These are phyloP conservation scores for Auriscalpium orientale DNA, from an alignment of 768 basidiomycete genomes.

Conservation along the genomic window DNA sequence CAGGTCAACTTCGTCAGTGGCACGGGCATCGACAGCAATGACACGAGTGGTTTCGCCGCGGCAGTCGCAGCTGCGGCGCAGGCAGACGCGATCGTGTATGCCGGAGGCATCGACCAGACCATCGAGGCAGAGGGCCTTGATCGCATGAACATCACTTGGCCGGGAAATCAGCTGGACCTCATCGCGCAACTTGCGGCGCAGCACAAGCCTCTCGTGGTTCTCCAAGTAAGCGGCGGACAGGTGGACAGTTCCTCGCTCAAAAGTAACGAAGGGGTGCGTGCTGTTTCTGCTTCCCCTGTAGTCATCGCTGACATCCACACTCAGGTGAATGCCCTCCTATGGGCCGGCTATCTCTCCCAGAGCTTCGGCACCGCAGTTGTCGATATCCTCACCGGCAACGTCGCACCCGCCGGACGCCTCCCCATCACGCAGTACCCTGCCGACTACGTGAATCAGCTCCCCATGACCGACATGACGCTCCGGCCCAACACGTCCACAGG, in stretches of 20 bases:
- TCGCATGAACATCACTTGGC: constrained; percentile 44
- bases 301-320: not conserved
- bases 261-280: constrained; percentile 30
- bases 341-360: constrained; percentile 53
- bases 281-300: constrained; percentile 6
- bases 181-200: constrained; percentile 36
- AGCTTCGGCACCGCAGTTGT: constrained; percentile 46
- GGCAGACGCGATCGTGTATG: constrained; percentile 44
- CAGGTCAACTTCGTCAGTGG: constrained; percentile 36
- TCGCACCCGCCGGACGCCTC: constrained; percentile 48
- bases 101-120: constrained; percentile 45
- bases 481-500: constrained; percentile 32
- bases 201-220: constrained; percentile 44
- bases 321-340: constrained; percentile 46
- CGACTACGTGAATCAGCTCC: constrained; percentile 37
- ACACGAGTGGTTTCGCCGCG: constrained; percentile 39
- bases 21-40: constrained; percentile 32
- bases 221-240: constrained; percentile 54
- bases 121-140: constrained; percentile 43
- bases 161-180: constrained; percentile 46
- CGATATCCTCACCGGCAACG: constrained; percentile 44
- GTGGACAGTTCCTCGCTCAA: constrained; percentile 43
- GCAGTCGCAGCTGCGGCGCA: constrained; percentile 41
- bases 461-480: constrained; percentile 53
- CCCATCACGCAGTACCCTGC: constrained; percentile 48